Evolutionary conservation across 352 stramenopile genomes (phyloP).

Genomic region (Achlya hypogyna): DNA sequence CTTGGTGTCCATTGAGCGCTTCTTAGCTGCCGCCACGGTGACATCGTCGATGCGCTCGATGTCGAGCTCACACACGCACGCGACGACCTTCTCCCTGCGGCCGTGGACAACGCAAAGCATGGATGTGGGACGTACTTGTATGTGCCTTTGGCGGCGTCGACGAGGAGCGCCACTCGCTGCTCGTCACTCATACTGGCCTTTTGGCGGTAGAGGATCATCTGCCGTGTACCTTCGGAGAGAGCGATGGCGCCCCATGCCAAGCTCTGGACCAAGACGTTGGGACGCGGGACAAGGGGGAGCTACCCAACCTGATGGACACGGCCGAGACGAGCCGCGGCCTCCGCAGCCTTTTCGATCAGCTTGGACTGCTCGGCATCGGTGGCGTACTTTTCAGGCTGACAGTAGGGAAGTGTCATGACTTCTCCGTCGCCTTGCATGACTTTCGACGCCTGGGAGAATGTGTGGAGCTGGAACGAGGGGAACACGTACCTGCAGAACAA

Average conservation of each 20-base stretch:
- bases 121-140: conserved; percentile 5
- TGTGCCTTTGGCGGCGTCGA: conserved; percentile 38
- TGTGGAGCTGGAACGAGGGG: neutral
- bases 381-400: conserved; percentile 43
- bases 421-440: conserved; percentile 32
- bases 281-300: too few species aligned
- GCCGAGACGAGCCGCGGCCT: conserved; percentile 40
- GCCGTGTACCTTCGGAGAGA: conserved; percentile 34
- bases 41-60: conserved; percentile 35
- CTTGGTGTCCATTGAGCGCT: conserved; percentile 9
- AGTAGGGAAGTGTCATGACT: conserved; percentile 34
- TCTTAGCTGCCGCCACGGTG: conserved; percentile 12
- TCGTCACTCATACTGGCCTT: conserved; percentile 49
- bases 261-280: too few species aligned
- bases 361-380: conserved; percentile 44
- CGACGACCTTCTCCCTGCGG: conserved; percentile 38
- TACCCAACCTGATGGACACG: conserved; percentile 22
- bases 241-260: conserved; percentile 44
- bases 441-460: conserved; percentile 26
- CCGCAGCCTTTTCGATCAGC: conserved; percentile 37
- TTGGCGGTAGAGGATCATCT: conserved; percentile 59
- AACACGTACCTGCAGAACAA: conserved; percentile 46
- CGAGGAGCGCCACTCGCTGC: conserved; percentile 39
- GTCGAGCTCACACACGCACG: conserved; percentile 48
- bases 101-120: neutral